Conservation (phyloP, 257 asterid species). For the Solanum boliviense region DNA sequence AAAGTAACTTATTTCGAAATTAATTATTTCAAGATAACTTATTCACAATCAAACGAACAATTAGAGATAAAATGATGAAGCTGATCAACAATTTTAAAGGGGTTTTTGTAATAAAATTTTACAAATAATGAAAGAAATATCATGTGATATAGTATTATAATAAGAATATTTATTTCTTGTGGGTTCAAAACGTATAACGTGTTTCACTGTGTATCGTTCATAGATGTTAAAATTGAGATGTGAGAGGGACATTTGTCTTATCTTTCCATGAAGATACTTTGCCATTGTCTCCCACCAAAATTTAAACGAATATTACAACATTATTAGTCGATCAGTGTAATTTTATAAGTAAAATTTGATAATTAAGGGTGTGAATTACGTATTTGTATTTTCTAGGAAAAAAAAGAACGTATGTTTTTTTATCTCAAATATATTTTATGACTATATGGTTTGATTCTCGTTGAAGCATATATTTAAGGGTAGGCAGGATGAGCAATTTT, state of each 20-base stretch:
- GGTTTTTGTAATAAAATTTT: background rate
- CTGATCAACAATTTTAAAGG: background rate
- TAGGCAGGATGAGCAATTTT: too few species aligned
- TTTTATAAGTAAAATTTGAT: background rate
- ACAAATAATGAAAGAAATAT: background rate
- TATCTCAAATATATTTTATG: too few species aligned
- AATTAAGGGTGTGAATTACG: too few species aligned
- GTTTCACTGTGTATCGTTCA: background rate
- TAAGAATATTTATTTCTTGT: background rate
- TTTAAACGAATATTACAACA: background rate
- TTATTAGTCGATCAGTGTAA: background rate
- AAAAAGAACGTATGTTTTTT: too few species aligned
- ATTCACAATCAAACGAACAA: background rate
- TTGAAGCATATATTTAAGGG: background rate
- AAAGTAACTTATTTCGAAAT: too few species aligned
- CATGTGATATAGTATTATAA: background rate
- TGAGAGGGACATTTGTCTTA: background rate
- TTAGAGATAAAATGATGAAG: background rate
- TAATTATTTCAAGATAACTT: too few species aligned
- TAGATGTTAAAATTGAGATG: background rate
- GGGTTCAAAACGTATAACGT: background rate
- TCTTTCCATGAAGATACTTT: background rate
- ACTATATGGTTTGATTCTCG: background rate
- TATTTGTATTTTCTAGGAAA: too few species aligned
- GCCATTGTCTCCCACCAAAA: background rate